These are phyloP conservation scores for Mallotus repandus DNA, from an alignment of 441 rosid genomes.

Conservation along the genomic window DNA sequence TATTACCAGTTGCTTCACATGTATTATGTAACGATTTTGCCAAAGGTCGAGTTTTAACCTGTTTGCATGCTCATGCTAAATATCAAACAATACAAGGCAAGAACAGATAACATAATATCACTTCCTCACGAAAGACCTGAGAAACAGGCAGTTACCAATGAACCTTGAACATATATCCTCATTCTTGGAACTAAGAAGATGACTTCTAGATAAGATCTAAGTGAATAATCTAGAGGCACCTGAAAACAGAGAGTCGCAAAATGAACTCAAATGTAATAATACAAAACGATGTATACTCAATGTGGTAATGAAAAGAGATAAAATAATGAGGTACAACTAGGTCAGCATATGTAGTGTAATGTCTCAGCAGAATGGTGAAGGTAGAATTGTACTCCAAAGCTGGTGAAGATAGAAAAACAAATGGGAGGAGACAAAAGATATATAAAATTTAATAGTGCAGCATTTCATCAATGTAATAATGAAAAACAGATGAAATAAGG, in stretches of 20 bases:
- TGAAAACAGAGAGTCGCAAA: conserved; percentile 13
- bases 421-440: no score
- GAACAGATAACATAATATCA: conserved; percentile 6
- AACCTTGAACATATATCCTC: conserved; percentile 40
- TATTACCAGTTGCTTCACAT: conserved; percentile 19
- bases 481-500: no score
- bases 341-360: background rate
- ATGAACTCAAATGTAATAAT: conserved; percentile 10
- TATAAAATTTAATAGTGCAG: no score
- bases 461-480: no score
- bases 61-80: conserved; percentile 15
- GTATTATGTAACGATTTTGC: conserved; percentile 30
- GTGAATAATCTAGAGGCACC: conserved; percentile 40
- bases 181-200: conserved; percentile 37
- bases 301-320: no score
- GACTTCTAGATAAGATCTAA: conserved; percentile 38
- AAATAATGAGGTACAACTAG: background rate
- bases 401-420: no score
- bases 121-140: background rate
- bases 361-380: background rate
- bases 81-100: conserved; percentile 12
- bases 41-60: conserved; percentile 37
- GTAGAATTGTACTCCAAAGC: background rate
- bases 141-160: conserved; percentile 26
- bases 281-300: background rate